Evolutionary conservation across 352 stramenopile genomes (phyloP), one percentile per base, ranked within the genome.

Genomic region (Peronospora belbahrii): DNA sequence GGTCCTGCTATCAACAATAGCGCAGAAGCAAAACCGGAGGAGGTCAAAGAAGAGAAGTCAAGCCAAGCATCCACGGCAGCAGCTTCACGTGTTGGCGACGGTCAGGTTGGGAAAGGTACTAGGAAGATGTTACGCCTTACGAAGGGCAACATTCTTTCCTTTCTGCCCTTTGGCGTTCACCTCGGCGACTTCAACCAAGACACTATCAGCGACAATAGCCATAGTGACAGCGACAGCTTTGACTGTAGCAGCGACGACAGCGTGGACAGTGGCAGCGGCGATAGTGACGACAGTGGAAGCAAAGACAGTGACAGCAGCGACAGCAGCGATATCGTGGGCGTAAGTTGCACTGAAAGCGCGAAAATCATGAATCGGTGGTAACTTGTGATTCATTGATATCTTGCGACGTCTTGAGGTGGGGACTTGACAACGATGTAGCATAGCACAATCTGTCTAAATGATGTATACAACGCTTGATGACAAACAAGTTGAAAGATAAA

Each of bases 1-100:
- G 19, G 19, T 15, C 18, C n/a, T 20, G 30, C 2, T 15, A 11
- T 32, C 23, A 40, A 48, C 27, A 15, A 25, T 6, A 14, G 41
- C 17, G 41, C 41, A 5, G 33, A 46, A 36, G 41, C 33, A 7
- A 46, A 51, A 30, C 34, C 49, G 7, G 25, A 45, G 6, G 19
- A 52, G 19, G 49, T 34, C 0, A 27, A 47, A 19, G 19, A 42
- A 34, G 27, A 11, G n/a, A n/a, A n/a, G n/a, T n/a, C n/a, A n/a
- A n/a, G n/a, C n/a, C n/a, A n/a, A n/a, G n/a, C n/a, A n/a, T n/a
- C n/a, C n/a, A n/a, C n/a, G n/a, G n/a, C 15, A n/a, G 32, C 17
- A 6, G 42, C 42, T 3, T n/a, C 27, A 1, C 17, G 7, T 18
- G 38, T 31, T 18, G 48, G 43, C 13, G 7, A 48, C 22, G 38